These are phyloP conservation scores for Podosphaera xanthii DNA, from an alignment of 2,329 filamentous ascomycete species.

Conservation along the genomic window DNA sequence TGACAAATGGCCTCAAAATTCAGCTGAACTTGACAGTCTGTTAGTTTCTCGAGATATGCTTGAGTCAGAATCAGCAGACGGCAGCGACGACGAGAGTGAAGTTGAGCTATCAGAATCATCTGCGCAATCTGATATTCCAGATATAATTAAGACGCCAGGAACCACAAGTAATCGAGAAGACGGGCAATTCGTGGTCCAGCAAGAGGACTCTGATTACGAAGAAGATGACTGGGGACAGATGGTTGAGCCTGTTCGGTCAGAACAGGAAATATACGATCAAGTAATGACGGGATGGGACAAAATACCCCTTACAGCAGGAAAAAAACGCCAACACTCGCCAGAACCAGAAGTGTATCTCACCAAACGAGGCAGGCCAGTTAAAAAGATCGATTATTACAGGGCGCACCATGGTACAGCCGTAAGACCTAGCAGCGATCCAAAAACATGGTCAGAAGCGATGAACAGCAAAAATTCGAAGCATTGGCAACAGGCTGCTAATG, in stretches of 20 bases:
- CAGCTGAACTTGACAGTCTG: too few relatives aligned
- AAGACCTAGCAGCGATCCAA: neutral
- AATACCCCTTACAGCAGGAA: neutral
- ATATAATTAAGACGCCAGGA: neutral
- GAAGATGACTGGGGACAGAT: too few relatives aligned
- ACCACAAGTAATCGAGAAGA: neutral
- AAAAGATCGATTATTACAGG: neutral
- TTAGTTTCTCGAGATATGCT: too few relatives aligned
- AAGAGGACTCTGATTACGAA: neutral
- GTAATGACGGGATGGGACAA: neutral
- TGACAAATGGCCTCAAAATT: too few relatives aligned
- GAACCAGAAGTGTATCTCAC: neutral
- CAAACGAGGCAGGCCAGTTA: neutral
- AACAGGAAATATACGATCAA: neutral
- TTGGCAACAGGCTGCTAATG: too few relatives aligned
- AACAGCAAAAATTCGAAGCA: too few relatives aligned
- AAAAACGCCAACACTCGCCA: neutral
- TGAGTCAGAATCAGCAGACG: neutral
- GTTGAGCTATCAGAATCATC: neutral
- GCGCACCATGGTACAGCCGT: neutral
- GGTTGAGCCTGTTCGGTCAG: neutral
- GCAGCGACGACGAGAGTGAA: neutral
- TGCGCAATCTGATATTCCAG: neutral
- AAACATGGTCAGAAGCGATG: too few relatives aligned
- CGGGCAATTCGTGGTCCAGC: neutral